Base-by-base conservation (phyloP, 768 basidiomycete genomes). In the Gloeopeniophorella convolvens region DNA sequence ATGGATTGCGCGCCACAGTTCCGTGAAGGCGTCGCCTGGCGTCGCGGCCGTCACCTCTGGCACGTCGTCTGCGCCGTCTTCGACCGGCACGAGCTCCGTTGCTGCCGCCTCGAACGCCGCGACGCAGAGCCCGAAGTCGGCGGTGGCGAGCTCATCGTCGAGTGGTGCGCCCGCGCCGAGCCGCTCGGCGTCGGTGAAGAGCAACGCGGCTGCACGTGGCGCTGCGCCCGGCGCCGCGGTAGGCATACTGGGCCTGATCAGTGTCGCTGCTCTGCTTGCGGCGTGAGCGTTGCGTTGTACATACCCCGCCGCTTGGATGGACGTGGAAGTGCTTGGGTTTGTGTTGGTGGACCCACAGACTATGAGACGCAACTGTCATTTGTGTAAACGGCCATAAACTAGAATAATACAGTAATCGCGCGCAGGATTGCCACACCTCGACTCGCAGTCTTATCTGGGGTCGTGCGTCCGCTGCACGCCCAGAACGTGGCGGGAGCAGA, bases 181-280 rank as follows among this genome's bases (percentile, higher is more conserved):
- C 30, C 45, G 64, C 32, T 36, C 61, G 32, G 45, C 58, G n/a
- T 23, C 63, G 18, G 54, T 66, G 42, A 62, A 63, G 36, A 28
- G 54, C 34, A 56, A 48, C 21, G 67, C 64, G 35, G 71, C 64
- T 35, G 68, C 70, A 13, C 64, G 58, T 42, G 66, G 62, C 49
- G 57, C n/a, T n/a, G n/a, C 61, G 32, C 45, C 57, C 33, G 56
- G 66, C 43, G 63, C 69, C 9, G 60, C 68, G 0, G 66, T 72
- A 56, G 74, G 77, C 13, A 56, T 79, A 21, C 76, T 82, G 61
- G 77, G 78, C 18, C 57, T 80, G 36, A 62, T 78, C 47, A 79
- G 79, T 34, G 9, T 54, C 27, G 70, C 73, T 45, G 69, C 68
- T 42, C 65, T 80, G 18, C 67, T 79, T 47, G 78, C 65, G 69